Evolutionary conservation across 2,329 filamentous ascomycete genomes (phyloP), one percentile per base, ranked within the genome.

Genomic region (Monosporascus sp.): DNA sequence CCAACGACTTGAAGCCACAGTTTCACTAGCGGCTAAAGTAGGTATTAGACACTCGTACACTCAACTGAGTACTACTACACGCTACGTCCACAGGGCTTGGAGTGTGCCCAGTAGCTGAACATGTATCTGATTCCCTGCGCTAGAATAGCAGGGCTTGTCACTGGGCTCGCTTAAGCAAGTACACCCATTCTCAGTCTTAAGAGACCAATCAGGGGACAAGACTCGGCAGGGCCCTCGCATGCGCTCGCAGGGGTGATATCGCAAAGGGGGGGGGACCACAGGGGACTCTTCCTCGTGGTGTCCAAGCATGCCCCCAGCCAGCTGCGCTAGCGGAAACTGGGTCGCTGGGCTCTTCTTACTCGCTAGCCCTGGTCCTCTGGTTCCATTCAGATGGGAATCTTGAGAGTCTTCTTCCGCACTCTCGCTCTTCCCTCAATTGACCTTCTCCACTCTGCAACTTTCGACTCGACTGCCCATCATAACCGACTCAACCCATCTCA

Each of bases 401-500:
- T 35, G 9, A 14, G 11, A 14, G 31, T 35, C 54, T 60, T 55
- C 57, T 58, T 53, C 50, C 27, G 31, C 38, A 36, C 15, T 20
- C 54, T 39, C n/a, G 37, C 20, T 27, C 51, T 53, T 52, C 49
- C 54, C 48, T 59, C 62, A 56, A 57, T 58, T 59, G 62, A 56
- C 56, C 54, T 57, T 62, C 60, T 63, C 62, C 65, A 62, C 60
- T 51, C 59, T 57, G 59, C 61, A 60, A 60, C 61, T 65, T 58
- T 53, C 59, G 59, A 53, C 55, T 57, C 60, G 55, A 58, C 58
- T 61, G 59, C 57, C 62, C 60, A 61, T 54, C 60, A 55, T 54
- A 35, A 27, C 17, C 38, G 25, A 31, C 20, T 31, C 49, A 45
- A 35, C 22, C 31, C 9, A 14, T 35, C 31, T 35, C 31, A 35